Base-by-base conservation (phyloP, 1,139 yeast genomes). In the Zygoascus meyerae region DNA sequence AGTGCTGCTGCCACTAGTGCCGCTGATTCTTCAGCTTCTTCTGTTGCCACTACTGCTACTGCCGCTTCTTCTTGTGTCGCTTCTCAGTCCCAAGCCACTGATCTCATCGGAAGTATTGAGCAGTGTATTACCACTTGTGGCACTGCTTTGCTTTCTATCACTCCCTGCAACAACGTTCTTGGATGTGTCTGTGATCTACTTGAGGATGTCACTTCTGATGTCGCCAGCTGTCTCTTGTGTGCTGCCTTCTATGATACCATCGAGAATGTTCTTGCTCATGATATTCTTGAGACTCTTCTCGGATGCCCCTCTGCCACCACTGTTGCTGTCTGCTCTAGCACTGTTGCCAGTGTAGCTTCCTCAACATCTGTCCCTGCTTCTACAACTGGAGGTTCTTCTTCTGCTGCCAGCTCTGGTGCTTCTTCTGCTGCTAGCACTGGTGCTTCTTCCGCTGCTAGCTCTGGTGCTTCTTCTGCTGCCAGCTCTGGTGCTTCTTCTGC, bases 301-400 rank as follows among this genome's bases (percentile, higher is more conserved):
- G 44, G 44, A n/a, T 41, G 44, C 28, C 44, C 44, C n/a, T 31
- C 33, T 4, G 38, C 44, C 28, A 34, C 37, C 11, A 31, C 44
- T 5, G 15, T 37, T 5, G 26, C 37, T 34, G 12, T 18, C n/a
- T 34, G 39, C 14, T 21, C 39, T 11, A 29, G 39, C 5, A 11
- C 11, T n/a, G 21, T 29, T 35, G 12, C 34, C 2, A 12, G 18
- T 26, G 26, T 21, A 21, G 26, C 26, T 21, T 21, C 26, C 6
- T n/a, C 21, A 7, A 28, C 41, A 2, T 26, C 41, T 14, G 29
- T 15, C 8, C 11, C 34, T 38, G 15, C 30, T 11, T 15, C 41
- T 28, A 21, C 26, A 4, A 21, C 26, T 21, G 26, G 26, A 5
- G 26, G 26, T 21, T 4, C 26, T 21, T 21, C 26, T 21, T 21